Evolutionary conservation across 75 land plant species (phyloP).

Genomic region (Sequoia sempervirens): DNA sequence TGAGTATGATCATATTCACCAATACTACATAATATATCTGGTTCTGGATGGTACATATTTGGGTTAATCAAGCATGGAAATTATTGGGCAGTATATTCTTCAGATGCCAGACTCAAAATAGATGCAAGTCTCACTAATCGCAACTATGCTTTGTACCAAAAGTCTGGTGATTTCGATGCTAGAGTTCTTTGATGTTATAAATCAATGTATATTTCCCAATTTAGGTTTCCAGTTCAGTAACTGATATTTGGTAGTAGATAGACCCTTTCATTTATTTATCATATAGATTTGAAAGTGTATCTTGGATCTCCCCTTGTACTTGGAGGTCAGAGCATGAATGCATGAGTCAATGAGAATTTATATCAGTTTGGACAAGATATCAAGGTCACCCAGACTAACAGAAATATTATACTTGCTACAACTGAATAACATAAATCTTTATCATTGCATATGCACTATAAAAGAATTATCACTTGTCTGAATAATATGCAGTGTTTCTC

Average conservation of each 20-base stretch:
- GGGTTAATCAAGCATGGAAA: not conserved
- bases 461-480: no score
- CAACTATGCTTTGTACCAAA: not conserved
- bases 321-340: not conserved
- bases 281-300: not conserved
- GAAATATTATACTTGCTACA: not conserved
- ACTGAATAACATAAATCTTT: no score
- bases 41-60: no score
- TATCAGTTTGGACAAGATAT: not conserved
- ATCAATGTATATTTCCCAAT: not conserved
- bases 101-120: not conserved
- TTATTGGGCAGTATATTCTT: not conserved
- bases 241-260: not conserved
- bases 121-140: not conserved
- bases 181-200: no score
- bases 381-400: not conserved
- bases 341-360: not conserved
- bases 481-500: slow-evolving; percentile 35
- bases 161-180: not conserved
- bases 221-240: not conserved
- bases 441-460: no score
- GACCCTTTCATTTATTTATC: not conserved
- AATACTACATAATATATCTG: not conserved
- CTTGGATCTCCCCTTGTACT: not conserved
- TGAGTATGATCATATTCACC: not conserved